phyloP scores from a whole-genome alignment of 2,329 filamentous ascomycete genomes.

The Trichoderma sp. region DNA sequence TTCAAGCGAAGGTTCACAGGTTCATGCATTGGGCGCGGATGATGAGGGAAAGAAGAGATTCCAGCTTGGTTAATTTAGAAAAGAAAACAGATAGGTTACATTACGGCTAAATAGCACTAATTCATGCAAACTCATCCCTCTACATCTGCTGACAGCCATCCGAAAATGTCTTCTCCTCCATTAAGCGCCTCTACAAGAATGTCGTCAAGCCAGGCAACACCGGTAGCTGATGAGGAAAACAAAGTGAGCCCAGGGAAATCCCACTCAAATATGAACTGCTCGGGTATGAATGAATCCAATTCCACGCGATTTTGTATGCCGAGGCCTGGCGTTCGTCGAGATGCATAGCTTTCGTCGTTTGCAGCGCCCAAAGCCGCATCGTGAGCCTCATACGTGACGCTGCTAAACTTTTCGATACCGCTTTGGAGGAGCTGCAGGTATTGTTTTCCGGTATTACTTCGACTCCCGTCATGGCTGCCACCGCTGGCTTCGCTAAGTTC shows the following conservation, averaged over 20 bases:
- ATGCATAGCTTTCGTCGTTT: neutral
- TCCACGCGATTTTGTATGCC: constrained; percentile 41
- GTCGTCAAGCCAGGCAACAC: constrained; percentile 34
- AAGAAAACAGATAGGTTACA: neutral
- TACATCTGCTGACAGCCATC: constrained; percentile 16
- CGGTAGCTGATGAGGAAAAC: constrained; percentile 38
- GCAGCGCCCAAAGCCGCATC: neutral
- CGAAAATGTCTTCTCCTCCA: constrained; percentile 29
- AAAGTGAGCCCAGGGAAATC: constrained; percentile 56
- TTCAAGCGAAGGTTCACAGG: constrained; percentile 17
- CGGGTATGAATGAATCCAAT: constrained; percentile 55
- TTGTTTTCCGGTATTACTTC: constrained; percentile 39
- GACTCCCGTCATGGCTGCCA: constrained; percentile 28
- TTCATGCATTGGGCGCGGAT: constrained; percentile 29
- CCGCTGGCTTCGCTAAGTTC: constrained; percentile 32
- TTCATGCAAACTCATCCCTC: neutral
- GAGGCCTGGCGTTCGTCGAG: neutral
- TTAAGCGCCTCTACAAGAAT: constrained; percentile 31
- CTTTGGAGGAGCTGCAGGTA: constrained; percentile 33
- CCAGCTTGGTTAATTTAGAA: constrained; percentile 22
- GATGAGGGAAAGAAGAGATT: constrained; percentile 30
- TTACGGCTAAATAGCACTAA: neutral
- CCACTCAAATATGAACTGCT: constrained; percentile 60
- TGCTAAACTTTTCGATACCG: constrained; percentile 32
- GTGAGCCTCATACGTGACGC: constrained; percentile 15